Percentiles rank a stretch among this genome's conserved stretches.
phyloP scores from a whole-genome alignment of 345 rosid species.

The Salix exigua region DNA sequence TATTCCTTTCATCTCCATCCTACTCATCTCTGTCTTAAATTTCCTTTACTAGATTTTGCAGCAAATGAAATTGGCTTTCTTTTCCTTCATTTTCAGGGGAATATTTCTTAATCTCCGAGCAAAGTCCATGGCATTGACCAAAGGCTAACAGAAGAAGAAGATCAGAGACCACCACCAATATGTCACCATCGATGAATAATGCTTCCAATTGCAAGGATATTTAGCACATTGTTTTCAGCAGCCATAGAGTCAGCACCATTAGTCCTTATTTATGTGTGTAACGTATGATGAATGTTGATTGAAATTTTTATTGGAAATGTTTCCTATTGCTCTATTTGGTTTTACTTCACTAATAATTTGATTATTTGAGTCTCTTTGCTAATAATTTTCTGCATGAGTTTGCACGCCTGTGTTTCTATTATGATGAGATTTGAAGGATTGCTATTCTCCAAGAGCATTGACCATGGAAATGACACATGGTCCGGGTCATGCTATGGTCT shows the following conservation, averaged over 20 bases:
- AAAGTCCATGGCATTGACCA: constrained; percentile 51
- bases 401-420: no score
- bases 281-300: not conserved
- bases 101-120: constrained; percentile 79
- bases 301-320: not conserved
- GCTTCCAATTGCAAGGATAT: not conserved
- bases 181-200: not conserved
- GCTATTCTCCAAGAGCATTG: no score
- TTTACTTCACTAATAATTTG: not conserved
- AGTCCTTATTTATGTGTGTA: not conserved
- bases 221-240: not conserved
- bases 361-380: not conserved
- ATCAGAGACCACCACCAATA: not conserved
- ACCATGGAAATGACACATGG: no score
- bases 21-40: not conserved
- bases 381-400: no score
- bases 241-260: not conserved
- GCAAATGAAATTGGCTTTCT: not conserved
- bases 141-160: constrained; percentile 35
- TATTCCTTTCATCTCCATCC: constrained; percentile 14
- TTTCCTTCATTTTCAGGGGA: constrained; percentile 54
- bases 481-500: no score
- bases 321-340: not conserved
- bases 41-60: not conserved
- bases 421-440: no score